Conservation (phyloP, 169 alveolate genomes). For the Eimeria falciformis region DNA sequence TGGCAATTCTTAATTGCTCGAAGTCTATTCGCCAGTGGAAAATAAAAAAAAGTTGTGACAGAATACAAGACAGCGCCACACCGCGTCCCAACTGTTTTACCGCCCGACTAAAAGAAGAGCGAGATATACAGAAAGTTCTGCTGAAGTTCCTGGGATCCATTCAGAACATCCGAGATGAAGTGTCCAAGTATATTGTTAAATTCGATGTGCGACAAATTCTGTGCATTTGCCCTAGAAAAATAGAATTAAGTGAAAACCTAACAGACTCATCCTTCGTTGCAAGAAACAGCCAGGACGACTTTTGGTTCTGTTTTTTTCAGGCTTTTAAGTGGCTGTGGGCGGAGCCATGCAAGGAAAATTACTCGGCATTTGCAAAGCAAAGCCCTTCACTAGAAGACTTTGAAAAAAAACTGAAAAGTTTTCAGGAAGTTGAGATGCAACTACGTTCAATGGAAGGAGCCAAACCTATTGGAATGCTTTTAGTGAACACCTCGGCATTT, state of each 20-base stretch:
- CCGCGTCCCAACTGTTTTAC: slow-evolving; percentile 87
- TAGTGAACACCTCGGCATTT: slow-evolving; percentile 41
- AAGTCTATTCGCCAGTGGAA: slow-evolving; percentile 93
- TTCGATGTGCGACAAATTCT: slow-evolving; percentile 75
- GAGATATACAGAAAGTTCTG: slow-evolving; percentile 95
- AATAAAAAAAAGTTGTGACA: slow-evolving; percentile 54
- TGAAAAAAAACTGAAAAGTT: slow-evolving; percentile 91
- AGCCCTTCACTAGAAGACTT: slow-evolving; percentile 92
- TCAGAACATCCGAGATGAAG: slow-evolving; percentile 93
- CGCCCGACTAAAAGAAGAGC: slow-evolving; percentile 94
- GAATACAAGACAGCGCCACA: not conserved
- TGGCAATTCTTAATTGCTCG: slow-evolving; percentile 93
- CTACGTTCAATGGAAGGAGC: slow-evolving; percentile 85
- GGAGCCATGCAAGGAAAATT: slow-evolving; percentile 86
- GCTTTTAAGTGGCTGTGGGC: slow-evolving; percentile 93
- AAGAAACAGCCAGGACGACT: not conserved
- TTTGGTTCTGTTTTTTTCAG: slow-evolving; percentile 81
- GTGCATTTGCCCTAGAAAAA: too few species aligned
- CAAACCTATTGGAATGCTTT: slow-evolving; percentile 66
- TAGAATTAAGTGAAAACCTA: not conserved
- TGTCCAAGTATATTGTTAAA: slow-evolving; percentile 86
- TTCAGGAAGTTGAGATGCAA: slow-evolving; percentile 87
- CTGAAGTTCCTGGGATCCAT: slow-evolving; percentile 94
- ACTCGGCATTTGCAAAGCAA: slow-evolving; percentile 88
- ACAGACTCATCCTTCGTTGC: not conserved